Evolutionary conservation across 208 protist genomes (phyloP).

Genomic region (Leishmania braziliensis): DNA sequence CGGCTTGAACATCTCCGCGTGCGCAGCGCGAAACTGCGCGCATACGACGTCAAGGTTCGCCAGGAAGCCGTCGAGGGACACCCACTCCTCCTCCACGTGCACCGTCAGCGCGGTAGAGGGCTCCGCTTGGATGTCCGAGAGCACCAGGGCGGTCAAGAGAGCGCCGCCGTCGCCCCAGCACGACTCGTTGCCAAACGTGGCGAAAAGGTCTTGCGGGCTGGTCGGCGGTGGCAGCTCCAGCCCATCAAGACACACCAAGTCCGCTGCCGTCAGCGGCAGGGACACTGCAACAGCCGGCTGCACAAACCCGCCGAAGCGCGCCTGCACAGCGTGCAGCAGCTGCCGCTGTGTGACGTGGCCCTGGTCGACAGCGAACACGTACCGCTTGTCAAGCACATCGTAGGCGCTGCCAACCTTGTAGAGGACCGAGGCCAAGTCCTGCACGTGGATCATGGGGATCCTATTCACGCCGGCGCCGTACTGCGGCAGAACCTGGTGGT

Average conservation of each 20-base stretch:
- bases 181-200: slow-evolving; percentile 23
- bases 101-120: slow-evolving; percentile 56
- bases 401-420: slow-evolving; percentile 74
- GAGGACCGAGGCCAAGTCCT: slow-evolving; percentile 84
- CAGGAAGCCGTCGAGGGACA: slow-evolving; percentile 76
- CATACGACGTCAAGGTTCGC: slow-evolving; percentile 67
- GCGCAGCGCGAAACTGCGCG: slow-evolving; percentile 68
- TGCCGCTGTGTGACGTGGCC: slow-evolving; percentile 79
- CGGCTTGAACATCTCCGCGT: slow-evolving; percentile 45
- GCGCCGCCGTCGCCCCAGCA: slow-evolving; percentile 24
- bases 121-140: slow-evolving; percentile 78
- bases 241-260: slow-evolving; percentile 19
- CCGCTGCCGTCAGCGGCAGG: not conserved
- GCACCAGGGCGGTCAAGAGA: slow-evolving; percentile 30
- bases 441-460: slow-evolving; percentile 93
- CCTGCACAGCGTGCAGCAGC: slow-evolving; percentile 65
- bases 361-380: slow-evolving; percentile 92
- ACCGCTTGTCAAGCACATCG: slow-evolving; percentile 82
- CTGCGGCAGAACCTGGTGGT: slow-evolving; percentile 62
- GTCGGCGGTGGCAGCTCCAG: slow-evolving; percentile 25
- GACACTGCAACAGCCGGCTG: slow-evolving; percentile 17
- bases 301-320: slow-evolving; percentile 62
- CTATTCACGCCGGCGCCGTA: slow-evolving; percentile 86
- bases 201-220: slow-evolving; percentile 12
- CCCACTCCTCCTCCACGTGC: slow-evolving; percentile 79